Base-by-base conservation (phyloP, 2,329 filamentous ascomycete genomes). In the Claviceps purpurea region DNA sequence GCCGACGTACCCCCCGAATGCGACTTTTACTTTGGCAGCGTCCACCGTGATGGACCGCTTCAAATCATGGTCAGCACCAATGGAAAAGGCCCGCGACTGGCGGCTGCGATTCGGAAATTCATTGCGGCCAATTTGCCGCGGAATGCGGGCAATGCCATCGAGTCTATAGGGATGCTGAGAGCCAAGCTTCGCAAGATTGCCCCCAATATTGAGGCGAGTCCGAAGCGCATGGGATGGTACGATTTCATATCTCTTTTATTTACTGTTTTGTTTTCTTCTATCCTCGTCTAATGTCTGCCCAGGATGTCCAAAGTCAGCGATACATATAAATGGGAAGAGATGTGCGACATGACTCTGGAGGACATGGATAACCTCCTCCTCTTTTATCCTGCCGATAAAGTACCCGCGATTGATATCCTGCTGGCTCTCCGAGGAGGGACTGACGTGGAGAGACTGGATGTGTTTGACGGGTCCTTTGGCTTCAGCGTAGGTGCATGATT, bases 1-100 rank as follows among this genome's bases (percentile, higher is more conserved):
- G 93, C 93, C 59, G 93, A 98, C 65, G 93, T 98, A 3, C 93
- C 93, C 0, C 79, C 89, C 0, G 93, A 98, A 68, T 98, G 93
- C 69, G 93, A 98, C 64, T 98, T 98, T 65, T 98, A 96, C 75
- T 98, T 98, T 71, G 93, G 93, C 56, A 93, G 87, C 65, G 84
- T 96, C 41, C 88, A 98, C 70, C 84, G 93, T 49, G 93, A 98
- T 66, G 93, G 93, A 0, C 93, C 93, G 5, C 70, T 98, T 55
- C 93, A 98, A 73, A 85, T 98, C 62, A 98, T 98, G 93, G 91
- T 98, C 60, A 94, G 87, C 71, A 98, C 93, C 39, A 98, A 97
- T 66, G 93, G 93, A 50, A 96, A 95, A 65, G 93, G 93, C 0
- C 93, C 93, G 0, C 84, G 91, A 64, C 72, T 98, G 57, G 93